Evolutionary conservation across 495 filamentous ascomycete genomes (phyloP), one percentile per base, ranked within the genome.

Genomic region (Aspergillus leporis): DNA sequence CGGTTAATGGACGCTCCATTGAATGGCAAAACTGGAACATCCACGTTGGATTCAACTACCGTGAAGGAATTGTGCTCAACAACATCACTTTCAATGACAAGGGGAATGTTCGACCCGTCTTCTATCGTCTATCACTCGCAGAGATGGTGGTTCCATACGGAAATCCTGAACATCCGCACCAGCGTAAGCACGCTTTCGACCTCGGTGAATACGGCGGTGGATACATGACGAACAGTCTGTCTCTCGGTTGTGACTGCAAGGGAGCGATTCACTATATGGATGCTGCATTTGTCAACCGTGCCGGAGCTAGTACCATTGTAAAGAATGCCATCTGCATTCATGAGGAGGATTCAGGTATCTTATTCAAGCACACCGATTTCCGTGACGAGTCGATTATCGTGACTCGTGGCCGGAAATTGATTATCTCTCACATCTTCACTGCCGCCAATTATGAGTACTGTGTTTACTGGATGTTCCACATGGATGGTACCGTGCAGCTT

Each of bases 111-210:
- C 83, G 93, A 30, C 88, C 89, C 0, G 75, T 95, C 32, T 96
- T 97, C 77, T 96, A 93, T 78, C 84, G 93, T 55, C 79, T 97
- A n/a, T 96, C 92, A 1, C 81, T 97, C 6, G 90, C 92, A 2
- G 93, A 97, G 78, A 97, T 97, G 93, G 92, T 96, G 1, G 93
- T 97, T 3, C 93, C 93, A 4, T 97, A 97, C 70, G 93, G 93
- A 41, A 94, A 95, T 72, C 93, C 93, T 1, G 93, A 96, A 67
- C 85, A 88, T 58, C 93, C 93, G 28, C 93, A 96, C 73, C 93
- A 95, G 60, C 83, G 92, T 50, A 97, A 97, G 68, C 93, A 97
- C 66, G 93, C 93, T 19, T 96, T 97, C 68, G 93, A 97, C 66
- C 80, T 96, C 5, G 93, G 93, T 55, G 93, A 97, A 73, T 97